Evolutionary conservation across 1,284 basidiomycete species (phyloP).

Genomic region (Ganoderma boninense): DNA sequence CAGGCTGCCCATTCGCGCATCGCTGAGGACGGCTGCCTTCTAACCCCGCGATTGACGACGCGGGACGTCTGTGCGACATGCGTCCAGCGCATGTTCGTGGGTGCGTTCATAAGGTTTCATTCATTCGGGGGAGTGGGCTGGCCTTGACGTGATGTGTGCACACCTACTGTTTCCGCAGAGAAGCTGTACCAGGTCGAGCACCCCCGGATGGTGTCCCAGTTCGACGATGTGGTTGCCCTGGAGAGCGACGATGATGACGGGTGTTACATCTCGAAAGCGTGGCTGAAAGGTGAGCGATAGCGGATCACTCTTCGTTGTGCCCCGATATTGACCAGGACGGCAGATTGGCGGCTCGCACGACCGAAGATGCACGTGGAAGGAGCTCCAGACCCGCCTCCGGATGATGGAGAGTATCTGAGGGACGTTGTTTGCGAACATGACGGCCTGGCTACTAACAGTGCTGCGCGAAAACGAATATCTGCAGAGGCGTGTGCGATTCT

Average conservation of each 20-base stretch:
- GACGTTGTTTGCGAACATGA: conserved; percentile 80
- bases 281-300: conserved; percentile 78
- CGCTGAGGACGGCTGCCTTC: conserved; percentile 51
- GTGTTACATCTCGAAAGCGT: conserved; percentile 80
- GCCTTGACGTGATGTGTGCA: background rate
- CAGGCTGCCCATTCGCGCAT: conserved; percentile 63
- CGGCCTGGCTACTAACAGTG: conserved; percentile 58
- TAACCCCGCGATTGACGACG: conserved; percentile 55
- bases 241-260: conserved; percentile 51
- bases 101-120: conserved; percentile 46
- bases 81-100: conserved; percentile 63
- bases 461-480: conserved; percentile 68
- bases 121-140: background rate
- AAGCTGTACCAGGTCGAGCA: conserved; percentile 73
- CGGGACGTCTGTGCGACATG: conserved; percentile 70
- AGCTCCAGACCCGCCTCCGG: conserved; percentile 70
- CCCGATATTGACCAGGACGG: conserved; percentile 1
- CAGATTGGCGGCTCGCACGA: conserved; percentile 76
- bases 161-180: conserved; percentile 53
- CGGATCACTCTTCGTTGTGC: background rate
- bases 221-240: conserved; percentile 59
- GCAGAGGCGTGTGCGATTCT: conserved; percentile 65
- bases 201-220: conserved; percentile 61
- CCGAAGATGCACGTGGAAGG: conserved; percentile 76
- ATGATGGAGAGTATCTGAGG: conserved; percentile 57